Base-by-base conservation (phyloP, 441 rosid species). In the Populus tomentosa region DNA sequence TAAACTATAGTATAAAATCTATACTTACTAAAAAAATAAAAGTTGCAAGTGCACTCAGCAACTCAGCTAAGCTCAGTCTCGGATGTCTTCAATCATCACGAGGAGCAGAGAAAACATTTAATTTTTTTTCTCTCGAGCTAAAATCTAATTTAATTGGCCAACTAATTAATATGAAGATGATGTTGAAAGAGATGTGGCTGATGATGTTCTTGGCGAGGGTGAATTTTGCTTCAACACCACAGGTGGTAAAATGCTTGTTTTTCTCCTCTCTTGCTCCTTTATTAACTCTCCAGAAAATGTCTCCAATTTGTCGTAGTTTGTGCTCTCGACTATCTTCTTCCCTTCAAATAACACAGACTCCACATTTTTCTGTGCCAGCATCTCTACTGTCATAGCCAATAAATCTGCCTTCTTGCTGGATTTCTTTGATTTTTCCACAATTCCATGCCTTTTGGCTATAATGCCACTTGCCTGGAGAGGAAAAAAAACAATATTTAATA, bases 231-330 rank as follows among this genome's bases (percentile, higher is more conserved):
- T 90, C 80, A 89, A 66, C 3, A 81, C 80, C 32, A 90, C 92
- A 0, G 87, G 79, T 2, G 92, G 90, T n/a, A 89, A 46, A 35
- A 88, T 81, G 81, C 83, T 83, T 23, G 83, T 87, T 61, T 83
- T 89, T 69, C 94, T 86, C 80, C 86, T 86, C 67, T 86, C 90
- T 50, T 88, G 78, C 71, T 90, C 94, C 71, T 84, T 86, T n/a
- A 89, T 77, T 18, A 89, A 70, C 28, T 87, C 91, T 0, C 86
- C 87, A 0, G 81, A 81, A 72, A 90, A 79, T 28, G 32, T 13
- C 71, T 88, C 91, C 68, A 90, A 8, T 28, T 74, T 88, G 64
- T 90, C 89, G 10, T 80, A 14, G 53, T 89, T 87, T 59, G 90
- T 86, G 69, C 70, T 74, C 24, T 85, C 88, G 0, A 77, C 83